Evolutionary conservation across 2,329 filamentous ascomycete genomes (phyloP), one percentile per base, ranked within the genome.

Genomic region (Camillea tinctor): DNA sequence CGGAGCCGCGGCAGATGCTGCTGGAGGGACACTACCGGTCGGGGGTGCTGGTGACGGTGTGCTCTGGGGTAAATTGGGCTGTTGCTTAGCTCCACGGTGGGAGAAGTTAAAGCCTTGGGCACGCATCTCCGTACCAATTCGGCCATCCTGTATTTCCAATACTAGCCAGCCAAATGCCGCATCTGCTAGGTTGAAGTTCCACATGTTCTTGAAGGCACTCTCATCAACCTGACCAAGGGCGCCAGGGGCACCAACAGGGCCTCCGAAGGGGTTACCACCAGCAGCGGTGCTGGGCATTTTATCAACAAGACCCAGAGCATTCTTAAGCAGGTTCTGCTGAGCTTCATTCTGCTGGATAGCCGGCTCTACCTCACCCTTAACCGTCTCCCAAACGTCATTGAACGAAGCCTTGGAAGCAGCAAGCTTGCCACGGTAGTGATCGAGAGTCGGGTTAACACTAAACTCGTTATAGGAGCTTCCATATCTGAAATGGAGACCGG

Each of bases 191-290:
- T 98, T 98, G 80, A 99, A 99, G 77, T 99, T 99, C 95, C 95
- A 99, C 95, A 98, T 98, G 75, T 99, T 99, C 82, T 99, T 99
- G 85, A 99, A 99, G 1, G 95, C 95, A 71, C 93, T 97, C 81
- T 99, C 95, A 65, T 99, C 95, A 19, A 99, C 93, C 72, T 96
- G 91, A 30, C 95, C 95, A 55, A 92, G 88, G 60, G 86, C 84
- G 56, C 84, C 80, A 55, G 87, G 88, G 48, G 89, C 90, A 54
- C 88, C 86, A 56, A 88, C 86, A 26, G 92, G 91, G 15, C 94
- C 94, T 51, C 95, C 95, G 72, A 99, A 99, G 5, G 95, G 95
- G 74, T 98, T 98, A 21, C 95, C 95, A 58, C 95, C 95, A 62
- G 94, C 96, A 44, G 95, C 95, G 40, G 93, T 93, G 13, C 88